Percentiles rank a stretch among this genome's conserved stretches.
Conservation (phyloP, 1,139 yeast species). For the Hyphopichia buzzinii region DNA sequence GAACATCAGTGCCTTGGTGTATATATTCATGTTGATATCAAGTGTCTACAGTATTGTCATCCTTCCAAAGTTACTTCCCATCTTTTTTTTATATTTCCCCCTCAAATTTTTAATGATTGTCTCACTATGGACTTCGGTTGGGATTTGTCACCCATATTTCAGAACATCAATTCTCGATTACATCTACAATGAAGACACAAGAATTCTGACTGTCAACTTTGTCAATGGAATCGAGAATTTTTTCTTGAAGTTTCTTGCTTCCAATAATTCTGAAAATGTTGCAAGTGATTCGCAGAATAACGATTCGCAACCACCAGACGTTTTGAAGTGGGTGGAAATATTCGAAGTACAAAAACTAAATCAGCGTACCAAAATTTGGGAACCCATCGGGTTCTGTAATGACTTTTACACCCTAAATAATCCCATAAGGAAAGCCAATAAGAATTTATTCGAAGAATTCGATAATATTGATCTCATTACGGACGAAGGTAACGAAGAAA, state of each 20-base stretch:
- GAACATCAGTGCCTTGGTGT: conserved; percentile 54
- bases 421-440: conserved; percentile 21
- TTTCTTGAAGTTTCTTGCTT: conserved; percentile 24
- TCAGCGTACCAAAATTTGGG: conserved; percentile 57
- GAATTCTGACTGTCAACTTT: conserved; percentile 46
- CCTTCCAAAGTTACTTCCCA: conserved; percentile 32
- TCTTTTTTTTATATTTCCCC: conserved; percentile 20
- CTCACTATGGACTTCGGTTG: conserved; percentile 50
- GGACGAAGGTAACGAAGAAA: conserved; percentile 2
- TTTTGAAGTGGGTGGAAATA: conserved; percentile 51
- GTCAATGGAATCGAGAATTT: conserved; percentile 47
- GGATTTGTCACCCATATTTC: conserved; percentile 54
- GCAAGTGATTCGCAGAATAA: not conserved
- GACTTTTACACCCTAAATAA: conserved; percentile 50
- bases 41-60: conserved; percentile 29
- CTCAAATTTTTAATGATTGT: conserved; percentile 37
- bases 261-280: not conserved
- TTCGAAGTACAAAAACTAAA: conserved; percentile 68
- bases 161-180: conserved; percentile 44
- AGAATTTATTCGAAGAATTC: conserved; percentile 5
- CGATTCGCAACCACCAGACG: not conserved
- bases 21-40: conserved; percentile 30
- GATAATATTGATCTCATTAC: conserved; percentile 4
- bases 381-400: conserved; percentile 50
- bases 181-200: conserved; percentile 59